Conservation (phyloP, 176 grass and related monocot species). For the Triticum monococcum region DNA sequence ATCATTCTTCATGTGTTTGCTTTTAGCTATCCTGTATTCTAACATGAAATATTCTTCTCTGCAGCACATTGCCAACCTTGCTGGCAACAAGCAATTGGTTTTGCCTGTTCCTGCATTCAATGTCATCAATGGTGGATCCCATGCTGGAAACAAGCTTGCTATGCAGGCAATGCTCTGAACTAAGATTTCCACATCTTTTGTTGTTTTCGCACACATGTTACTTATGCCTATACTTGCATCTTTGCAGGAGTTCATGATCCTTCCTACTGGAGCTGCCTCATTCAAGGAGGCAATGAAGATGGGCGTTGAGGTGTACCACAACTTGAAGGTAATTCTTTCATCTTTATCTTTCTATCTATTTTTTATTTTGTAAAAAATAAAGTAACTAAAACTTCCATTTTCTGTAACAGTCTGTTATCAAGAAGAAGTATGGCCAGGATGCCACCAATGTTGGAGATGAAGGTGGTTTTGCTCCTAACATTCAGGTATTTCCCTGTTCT, state of each 20-base stretch:
- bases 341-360: neutral
- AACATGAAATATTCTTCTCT: neutral
- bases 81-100: slow-evolving; percentile 84
- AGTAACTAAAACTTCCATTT: neutral
- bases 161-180: slow-evolving; percentile 63
- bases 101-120: slow-evolving; percentile 94
- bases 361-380: neutral
- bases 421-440: slow-evolving; percentile 99
- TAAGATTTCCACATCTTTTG: neutral
- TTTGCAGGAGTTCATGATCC: slow-evolving; percentile 94
- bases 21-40: neutral
- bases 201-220: neutral
- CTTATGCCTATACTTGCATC: neutral
- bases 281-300: slow-evolving; percentile 99
- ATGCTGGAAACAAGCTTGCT: slow-evolving; percentile 98
- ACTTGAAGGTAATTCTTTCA: slow-evolving; percentile 63
- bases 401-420: slow-evolving; percentile 69
- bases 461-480: slow-evolving; percentile 98
- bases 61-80: slow-evolving; percentile 93
- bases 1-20: neutral
- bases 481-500: slow-evolving; percentile 55
- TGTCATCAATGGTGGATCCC: slow-evolving; percentile 93
- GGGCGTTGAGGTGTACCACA: slow-evolving; percentile 96
- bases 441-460: slow-evolving; percentile 98
- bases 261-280: slow-evolving; percentile 72